Evolutionary conservation across 208 protist species (phyloP), one percentile per base, ranked within the genome.

Genomic region (Hexamita inflata): DNA sequence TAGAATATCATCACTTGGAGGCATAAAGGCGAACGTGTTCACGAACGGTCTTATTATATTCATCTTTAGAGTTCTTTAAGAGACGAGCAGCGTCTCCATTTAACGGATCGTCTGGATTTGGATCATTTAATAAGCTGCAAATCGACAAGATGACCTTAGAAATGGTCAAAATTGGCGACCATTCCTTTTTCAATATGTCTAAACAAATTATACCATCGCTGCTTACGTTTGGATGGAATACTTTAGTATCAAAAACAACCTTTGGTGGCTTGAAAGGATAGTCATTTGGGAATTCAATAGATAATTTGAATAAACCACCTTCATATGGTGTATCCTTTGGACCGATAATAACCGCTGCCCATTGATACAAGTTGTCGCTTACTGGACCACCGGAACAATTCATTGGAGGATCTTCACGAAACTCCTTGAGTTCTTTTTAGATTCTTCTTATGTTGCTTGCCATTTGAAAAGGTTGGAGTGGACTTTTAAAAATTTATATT

Each of bases 81-180:
- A 75, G 4, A 1, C 9, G 2, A 28, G 70, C 70, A 75, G 49
- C 53, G 9, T 29, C 19, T 32, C 28, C 26, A 34, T 62, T 59
- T 0, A 80, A 38, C 32, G 77, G 73, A 39, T 77, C 93, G 75
- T 97, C 93, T 58, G 95, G 92, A 85, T 99, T 99, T n/a, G 95
- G 94, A 80, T 98, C 94, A 58, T 93, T 95, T 34, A 99, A 87
- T 75, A 99, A 81, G 49, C 92, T 94, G 82, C 89, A 95, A 78
- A 99, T 91, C 26, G 94, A 98, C 29, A 98, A 86, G 76, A 99
- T 84, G 66, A 99, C 94, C 82, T 94, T 94, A 53, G 90, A 92
- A 73, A 98, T 97, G 26, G 94, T 97, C 29, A 97, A 82, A 58
- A 93, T 93, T 62, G 94, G 94, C 49, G 82, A 89, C 91, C 91